Evolutionary conservation across 805 yeast species (phyloP).

Genomic region (Candida arabinofermentans): DNA sequence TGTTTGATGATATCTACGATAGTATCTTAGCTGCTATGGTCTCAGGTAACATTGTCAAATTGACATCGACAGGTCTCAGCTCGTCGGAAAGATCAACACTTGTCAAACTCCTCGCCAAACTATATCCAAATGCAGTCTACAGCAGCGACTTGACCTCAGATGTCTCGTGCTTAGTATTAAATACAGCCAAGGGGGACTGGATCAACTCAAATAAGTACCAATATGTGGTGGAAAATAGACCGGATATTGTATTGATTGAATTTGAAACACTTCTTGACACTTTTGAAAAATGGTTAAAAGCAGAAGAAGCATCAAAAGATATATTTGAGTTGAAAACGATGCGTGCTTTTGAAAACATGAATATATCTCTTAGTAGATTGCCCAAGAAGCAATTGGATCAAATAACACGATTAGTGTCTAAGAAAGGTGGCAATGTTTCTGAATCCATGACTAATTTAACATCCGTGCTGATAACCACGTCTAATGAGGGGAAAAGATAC

Average conservation of each 20-base stretch:
- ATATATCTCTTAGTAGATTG: slow-evolving; percentile 36
- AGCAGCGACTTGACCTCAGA: slow-evolving; percentile 26
- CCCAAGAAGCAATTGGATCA: slow-evolving; percentile 18
- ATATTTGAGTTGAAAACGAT: slow-evolving; percentile 16
- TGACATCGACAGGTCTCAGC: slow-evolving; percentile 28
- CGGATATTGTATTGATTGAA: slow-evolving; percentile 53
- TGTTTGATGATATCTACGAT: too few relatives aligned
- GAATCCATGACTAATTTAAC: slow-evolving; percentile 45
- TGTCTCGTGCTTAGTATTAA: slow-evolving; percentile 22
- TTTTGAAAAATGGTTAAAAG: slow-evolving; percentile 53
- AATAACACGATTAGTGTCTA: slow-evolving; percentile 31
- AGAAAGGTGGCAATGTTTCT: slow-evolving; percentile 46
- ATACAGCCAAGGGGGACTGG: slow-evolving; percentile 24
- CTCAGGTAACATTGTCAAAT: neutral
- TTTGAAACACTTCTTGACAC: slow-evolving; percentile 42
- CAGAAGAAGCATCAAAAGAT: slow-evolving; percentile 29
- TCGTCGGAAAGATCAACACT: slow-evolving; percentile 15
- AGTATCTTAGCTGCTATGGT: too few relatives aligned
- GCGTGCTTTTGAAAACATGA: slow-evolving; percentile 40
- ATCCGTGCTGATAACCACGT: slow-evolving; percentile 46
- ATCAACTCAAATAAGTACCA: slow-evolving; percentile 48
- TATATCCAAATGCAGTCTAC: slow-evolving; percentile 17
- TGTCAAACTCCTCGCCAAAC: slow-evolving; percentile 10
- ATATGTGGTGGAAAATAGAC: slow-evolving; percentile 44
- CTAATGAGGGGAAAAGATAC: slow-evolving; percentile 49